Evolutionary conservation across 495 filamentous ascomycete genomes (phyloP).

Genomic region (Recurvomyces mirabilis): DNA sequence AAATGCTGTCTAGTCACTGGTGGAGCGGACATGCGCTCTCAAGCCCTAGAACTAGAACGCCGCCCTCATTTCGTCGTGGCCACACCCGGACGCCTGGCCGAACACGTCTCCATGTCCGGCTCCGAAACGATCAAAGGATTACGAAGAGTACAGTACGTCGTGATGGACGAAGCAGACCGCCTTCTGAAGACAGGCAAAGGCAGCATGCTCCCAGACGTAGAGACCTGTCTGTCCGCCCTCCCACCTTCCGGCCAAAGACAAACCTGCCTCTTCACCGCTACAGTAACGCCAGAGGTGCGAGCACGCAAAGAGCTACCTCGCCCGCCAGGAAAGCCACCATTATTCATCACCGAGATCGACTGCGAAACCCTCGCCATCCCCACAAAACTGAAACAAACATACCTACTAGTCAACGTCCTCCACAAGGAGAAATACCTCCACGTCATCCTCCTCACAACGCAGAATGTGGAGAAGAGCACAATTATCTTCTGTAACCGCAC

Average conservation of each 20-base stretch:
- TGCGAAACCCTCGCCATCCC: conserved; percentile 64
- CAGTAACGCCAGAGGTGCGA: conserved; percentile 83
- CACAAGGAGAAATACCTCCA: conserved; percentile 92
- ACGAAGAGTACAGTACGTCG: conserved; percentile 65
- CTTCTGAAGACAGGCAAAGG: conserved; percentile 62
- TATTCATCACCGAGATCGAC: conserved; percentile 81
- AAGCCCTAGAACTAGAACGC: conserved; percentile 69
- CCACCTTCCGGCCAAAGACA: conserved; percentile 65
- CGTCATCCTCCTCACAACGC: conserved; percentile 68
- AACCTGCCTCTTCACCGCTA: conserved; percentile 93
- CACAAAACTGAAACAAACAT: conserved; percentile 67
- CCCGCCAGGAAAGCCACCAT: conserved; percentile 53
- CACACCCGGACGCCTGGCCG: conserved; percentile 85
- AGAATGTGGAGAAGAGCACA: conserved; percentile 57
- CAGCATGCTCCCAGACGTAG: conserved; percentile 87
- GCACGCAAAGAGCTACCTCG: conserved; percentile 65
- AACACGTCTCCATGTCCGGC: conserved; percentile 84
- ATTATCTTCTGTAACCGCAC: conserved; percentile 97
- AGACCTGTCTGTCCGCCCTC: conserved; percentile 69
- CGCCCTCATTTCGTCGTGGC: conserved; percentile 89
- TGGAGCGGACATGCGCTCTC: conserved; percentile 80
- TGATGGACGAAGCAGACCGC: conserved; percentile 94
- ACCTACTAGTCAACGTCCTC: conserved; percentile 75
- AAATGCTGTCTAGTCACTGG: conserved; percentile 82
- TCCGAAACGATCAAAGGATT: conserved; percentile 78